Base-by-base conservation (phyloP, 768 basidiomycete species). In the Coprinopsis marcescibilis region DNA sequence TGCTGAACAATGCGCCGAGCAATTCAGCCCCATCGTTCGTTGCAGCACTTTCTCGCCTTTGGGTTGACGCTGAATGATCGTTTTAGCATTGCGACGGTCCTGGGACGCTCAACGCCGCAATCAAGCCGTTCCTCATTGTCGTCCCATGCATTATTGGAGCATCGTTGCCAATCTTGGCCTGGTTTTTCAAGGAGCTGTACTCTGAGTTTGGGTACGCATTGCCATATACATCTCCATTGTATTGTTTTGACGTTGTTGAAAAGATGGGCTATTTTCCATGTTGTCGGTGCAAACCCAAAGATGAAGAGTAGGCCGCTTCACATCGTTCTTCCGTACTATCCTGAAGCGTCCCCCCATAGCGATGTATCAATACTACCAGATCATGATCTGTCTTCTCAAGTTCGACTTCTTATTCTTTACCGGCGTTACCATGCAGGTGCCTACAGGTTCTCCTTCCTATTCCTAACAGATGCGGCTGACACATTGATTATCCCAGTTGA, bases 251-350 rank as follows among this genome's bases (percentile, higher is more conserved):
- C 49, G 25, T 43, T 13, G 17, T 38, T 14, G 34, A 20, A 12
- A 52, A 90, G 89, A 35, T 92, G 89, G 90, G 88, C 86, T 32
- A 86, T 92, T 58, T 92, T 92, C 70, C 89, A 90, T 57, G 80
- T 87, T 27, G 88, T 91, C 17, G 89, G 88, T 25, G 89, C 89
- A 27, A 87, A 89, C 55, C 85, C 85, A 8, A 83, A 73, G 55
- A 81, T 87, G 78, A 91, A 90, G 66, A 76, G 89, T 89, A 52
- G 48, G 80, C 36, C n/a, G 38, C 15, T 51, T 42, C 26, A 2
- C 2, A 20, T 13, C 15, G 21, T 27, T 35, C 21, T 20, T 12
- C 13, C 32, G 2, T 14, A 13, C 17, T 27, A 19, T 30, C 12
- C 20, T 25, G 5, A n/a, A 39, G 37, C 53, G 24, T 49, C 51